phyloP scores from a whole-genome alignment of 2,329 filamentous ascomycete species.

The Pseudomassariella vexata region DNA sequence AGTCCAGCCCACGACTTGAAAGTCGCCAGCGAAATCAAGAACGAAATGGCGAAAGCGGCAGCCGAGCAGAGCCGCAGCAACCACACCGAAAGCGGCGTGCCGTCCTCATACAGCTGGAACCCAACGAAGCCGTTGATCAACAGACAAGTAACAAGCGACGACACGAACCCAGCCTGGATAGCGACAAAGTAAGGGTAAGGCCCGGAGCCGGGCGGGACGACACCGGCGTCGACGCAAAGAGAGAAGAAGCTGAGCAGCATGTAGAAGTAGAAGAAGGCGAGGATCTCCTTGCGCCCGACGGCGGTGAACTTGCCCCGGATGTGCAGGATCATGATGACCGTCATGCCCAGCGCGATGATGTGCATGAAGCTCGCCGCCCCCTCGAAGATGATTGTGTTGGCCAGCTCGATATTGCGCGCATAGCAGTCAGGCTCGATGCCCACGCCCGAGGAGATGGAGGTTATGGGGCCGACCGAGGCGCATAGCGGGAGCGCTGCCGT shows the following conservation, averaged over 20 bases:
- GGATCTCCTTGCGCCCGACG: conserved; percentile 70
- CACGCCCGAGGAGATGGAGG: conserved; percentile 58
- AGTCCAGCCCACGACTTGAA: conserved; percentile 90
- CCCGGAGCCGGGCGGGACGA: conserved; percentile 74
- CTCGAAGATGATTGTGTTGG: conserved; percentile 98
- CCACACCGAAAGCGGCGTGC: conserved; percentile 90
- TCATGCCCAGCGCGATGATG: conserved; percentile 86
- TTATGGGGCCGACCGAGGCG: conserved; percentile 72
- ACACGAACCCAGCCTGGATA: conserved; percentile 77
- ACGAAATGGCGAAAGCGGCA: conserved; percentile 78
- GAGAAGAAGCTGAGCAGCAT: conserved; percentile 85
- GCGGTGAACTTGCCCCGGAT: conserved; percentile 97
- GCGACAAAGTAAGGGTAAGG: conserved; percentile 90
- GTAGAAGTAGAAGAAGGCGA: conserved; percentile 96
- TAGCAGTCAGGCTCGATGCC: conserved; percentile 90
- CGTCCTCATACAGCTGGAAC: conserved; percentile 97
- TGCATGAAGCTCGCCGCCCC: conserved; percentile 87
- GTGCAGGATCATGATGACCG: conserved; percentile 94
- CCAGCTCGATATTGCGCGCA: conserved; percentile 88
- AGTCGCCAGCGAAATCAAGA: conserved; percentile 81
- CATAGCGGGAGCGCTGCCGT: conserved; percentile 84
- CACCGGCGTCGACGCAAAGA: conserved; percentile 85
- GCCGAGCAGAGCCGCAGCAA: conserved; percentile 74
- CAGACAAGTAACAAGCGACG: conserved; percentile 80
- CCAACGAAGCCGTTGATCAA: conserved; percentile 97